A percentile compares a stretch with the other conserved stretches of the same genome.
These are phyloP conservation scores for Aspergillus affinis DNA, from an alignment of 495 filamentous ascomycete genomes.

Conservation along the genomic window DNA sequence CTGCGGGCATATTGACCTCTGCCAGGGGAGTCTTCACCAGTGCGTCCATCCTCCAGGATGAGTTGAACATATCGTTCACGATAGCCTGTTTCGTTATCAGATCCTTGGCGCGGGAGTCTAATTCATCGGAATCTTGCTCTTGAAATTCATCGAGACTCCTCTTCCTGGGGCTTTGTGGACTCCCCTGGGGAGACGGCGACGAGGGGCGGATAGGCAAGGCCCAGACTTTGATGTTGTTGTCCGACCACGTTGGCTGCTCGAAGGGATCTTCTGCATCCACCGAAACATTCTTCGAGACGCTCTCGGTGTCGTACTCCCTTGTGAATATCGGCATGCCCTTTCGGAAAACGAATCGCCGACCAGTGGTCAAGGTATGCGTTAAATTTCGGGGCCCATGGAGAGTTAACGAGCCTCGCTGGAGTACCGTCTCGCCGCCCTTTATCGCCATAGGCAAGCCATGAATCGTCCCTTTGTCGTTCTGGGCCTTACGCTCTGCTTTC, in stretches of 20 bases:
- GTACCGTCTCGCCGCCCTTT: constrained; percentile 14
- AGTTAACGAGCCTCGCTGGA: constrained; percentile 43
- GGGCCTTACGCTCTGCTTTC: constrained; percentile 32
- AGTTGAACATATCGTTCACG: constrained; percentile 80
- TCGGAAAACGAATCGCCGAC: constrained; percentile 86
- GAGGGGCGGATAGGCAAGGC: constrained; percentile 59
- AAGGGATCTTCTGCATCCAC: constrained; percentile 31
- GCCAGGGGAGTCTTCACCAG: constrained; percentile 62
- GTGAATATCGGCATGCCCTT: constrained; percentile 69
- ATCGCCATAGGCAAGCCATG: constrained; percentile 8
- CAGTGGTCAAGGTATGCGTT: constrained; percentile 73
- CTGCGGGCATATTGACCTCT: constrained; percentile 65
- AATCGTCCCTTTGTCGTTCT: constrained; percentile 14
- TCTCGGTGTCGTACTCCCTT: constrained; percentile 60
- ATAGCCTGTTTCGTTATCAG: constrained; percentile 57
- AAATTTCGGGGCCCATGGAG: constrained; percentile 79
- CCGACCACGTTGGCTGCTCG: constrained; percentile 65
- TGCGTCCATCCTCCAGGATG: constrained; percentile 68
- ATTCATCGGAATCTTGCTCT: constrained; percentile 24
- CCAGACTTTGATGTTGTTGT: constrained; percentile 80
- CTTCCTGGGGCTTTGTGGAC: constrained; percentile 51
- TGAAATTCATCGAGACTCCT: constrained; percentile 60
- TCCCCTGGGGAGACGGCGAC: constrained; percentile 4
- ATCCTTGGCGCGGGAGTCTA: constrained; percentile 35
- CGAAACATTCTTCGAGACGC: constrained; percentile 19